Evolutionary conservation across 768 basidiomycete species (phyloP).

Genomic region (Pisolithus orientalis): DNA sequence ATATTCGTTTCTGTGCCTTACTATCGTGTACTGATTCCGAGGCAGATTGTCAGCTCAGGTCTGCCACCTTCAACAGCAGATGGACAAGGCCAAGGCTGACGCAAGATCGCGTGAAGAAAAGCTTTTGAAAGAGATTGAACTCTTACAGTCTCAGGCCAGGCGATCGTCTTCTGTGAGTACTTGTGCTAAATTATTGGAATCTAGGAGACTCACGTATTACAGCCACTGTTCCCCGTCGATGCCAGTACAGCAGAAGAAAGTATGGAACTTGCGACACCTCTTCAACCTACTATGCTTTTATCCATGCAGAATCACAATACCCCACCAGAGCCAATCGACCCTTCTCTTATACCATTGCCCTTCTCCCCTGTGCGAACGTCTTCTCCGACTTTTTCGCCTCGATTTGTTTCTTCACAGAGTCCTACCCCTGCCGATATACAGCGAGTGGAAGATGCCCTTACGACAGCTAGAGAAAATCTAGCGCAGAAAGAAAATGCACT

Average conservation of each 20-base stretch:
- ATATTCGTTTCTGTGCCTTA: background rate
- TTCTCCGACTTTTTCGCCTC: slow-evolving; percentile 8
- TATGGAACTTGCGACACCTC: slow-evolving; percentile 51
- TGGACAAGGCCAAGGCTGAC: too few relatives aligned
- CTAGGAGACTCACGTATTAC: background rate
- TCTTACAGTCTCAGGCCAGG: too few relatives aligned
- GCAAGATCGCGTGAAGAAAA: too few relatives aligned
- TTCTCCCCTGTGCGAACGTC: slow-evolving; percentile 16
- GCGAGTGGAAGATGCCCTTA: slow-evolving; percentile 15
- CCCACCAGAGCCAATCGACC: background rate
- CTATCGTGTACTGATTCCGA: background rate
- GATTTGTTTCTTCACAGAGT: background rate
- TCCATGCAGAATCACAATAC: background rate
- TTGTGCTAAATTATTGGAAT: background rate
- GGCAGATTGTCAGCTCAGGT: slow-evolving; percentile 26
- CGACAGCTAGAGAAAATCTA: slow-evolving; percentile 15
- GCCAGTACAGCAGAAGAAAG: slow-evolving; percentile 31
- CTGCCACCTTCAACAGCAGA: slow-evolving; percentile 22
- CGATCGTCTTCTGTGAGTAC: background rate
- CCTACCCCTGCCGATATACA: slow-evolving; percentile 13
- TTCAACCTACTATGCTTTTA: slow-evolving; percentile 29
- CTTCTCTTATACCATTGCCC: slow-evolving; percentile 10
- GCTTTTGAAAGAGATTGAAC: too few relatives aligned
- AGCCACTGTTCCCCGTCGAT: slow-evolving; percentile 3
- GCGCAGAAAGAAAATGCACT: slow-evolving; percentile 18